A percentile compares a stretch with the other conserved stretches of the same genome.
These are phyloP conservation scores for Colletotrichum chrysophilum DNA, from an alignment of 2,329 filamentous ascomycete genomes.

Conservation along the genomic window DNA sequence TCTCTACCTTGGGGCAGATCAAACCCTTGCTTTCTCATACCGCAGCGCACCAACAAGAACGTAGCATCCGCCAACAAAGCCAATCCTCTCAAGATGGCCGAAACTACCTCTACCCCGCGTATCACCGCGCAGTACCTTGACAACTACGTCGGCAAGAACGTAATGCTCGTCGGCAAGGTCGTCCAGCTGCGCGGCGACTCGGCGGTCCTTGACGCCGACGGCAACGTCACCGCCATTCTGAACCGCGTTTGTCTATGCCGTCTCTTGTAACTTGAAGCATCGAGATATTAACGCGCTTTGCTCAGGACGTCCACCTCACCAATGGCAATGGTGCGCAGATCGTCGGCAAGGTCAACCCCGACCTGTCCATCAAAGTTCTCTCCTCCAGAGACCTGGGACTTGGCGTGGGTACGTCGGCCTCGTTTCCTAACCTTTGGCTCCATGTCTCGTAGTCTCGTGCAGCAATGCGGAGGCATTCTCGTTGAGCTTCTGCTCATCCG, in stretches of 20 bases:
- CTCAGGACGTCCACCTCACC: slow-evolving; percentile 72
- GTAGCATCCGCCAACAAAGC: neutral
- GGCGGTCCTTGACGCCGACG: slow-evolving; percentile 81
- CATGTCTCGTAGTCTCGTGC: neutral
- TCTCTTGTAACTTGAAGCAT: neutral
- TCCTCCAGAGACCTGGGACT: slow-evolving; percentile 73
- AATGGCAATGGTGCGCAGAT: slow-evolving; percentile 76
- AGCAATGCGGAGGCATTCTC: neutral
- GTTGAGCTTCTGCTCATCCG: neutral
- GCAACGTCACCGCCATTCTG: slow-evolving; percentile 75
- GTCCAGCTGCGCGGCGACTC: slow-evolving; percentile 80
- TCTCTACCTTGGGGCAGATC: neutral
- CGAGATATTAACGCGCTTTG: neutral
- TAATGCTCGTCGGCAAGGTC: slow-evolving; percentile 88
- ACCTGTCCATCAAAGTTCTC: slow-evolving; percentile 74
- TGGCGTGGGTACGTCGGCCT: slow-evolving; percentile 64
- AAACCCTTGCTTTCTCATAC: neutral
- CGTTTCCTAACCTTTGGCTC: neutral
- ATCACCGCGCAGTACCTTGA: slow-evolving; percentile 82
- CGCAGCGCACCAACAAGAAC: neutral
- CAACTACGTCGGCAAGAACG: slow-evolving; percentile 73
- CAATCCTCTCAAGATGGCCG: slow-evolving; percentile 57
- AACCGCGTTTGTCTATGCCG: slow-evolving; percentile 65
- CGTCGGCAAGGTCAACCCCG: slow-evolving; percentile 79
- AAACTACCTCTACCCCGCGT: slow-evolving; percentile 76